Base-by-base conservation (phyloP, 331 rosid species). In the Quercus phellos region DNA sequence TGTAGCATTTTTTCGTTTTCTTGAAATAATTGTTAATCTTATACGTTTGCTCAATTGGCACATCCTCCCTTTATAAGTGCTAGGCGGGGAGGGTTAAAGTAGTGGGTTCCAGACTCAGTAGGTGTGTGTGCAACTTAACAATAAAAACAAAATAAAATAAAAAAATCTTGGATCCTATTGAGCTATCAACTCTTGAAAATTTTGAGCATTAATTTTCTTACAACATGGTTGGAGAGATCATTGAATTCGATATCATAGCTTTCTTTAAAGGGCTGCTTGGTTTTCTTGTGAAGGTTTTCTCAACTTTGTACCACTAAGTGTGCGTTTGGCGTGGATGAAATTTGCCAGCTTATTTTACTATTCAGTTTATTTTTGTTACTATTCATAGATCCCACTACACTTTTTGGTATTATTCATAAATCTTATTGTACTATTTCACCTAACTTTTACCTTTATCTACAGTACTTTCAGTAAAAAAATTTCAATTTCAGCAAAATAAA, bases 381-480 rank as follows among this genome's bases (percentile, higher is more conserved):
- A 4, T 32, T 32, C 34, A 32, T 5, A 0, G 2, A 2, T 35
- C 9, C 0, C 9, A 35, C 2, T 6, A 2, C 42, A 35, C 2
- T 35, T 35, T 35, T 35, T 35, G 0, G 0, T 6, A 35, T 8
- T 35, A 35, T 35, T 35, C 0, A 35, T 35, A 0, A 9, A 2
- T 35, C 2, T 0, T 2, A 35, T 2, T 6, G 0, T 6, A 35
- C 2, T 35, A 1, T 35, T 35, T 35, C 10, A 35, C 42, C 10
- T 6, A 35, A 35, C 2, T 35, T 35, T 35, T 6, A 35, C 0
- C 0, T 35, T 35, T 35, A 35, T 6, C 9, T 35, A 35, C 2
- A 1, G 2, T 35, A 35, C 0, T 35, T 35, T 6, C 9, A 35
- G 0, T 0, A 35, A 6, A 35, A 35, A 35, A 0, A 0, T 6